A percentile compares a stretch with the other conserved stretches of the same genome.
phyloP scores from a whole-genome alignment of 495 filamentous ascomycete species.

The Cladorrhinum samala region DNA sequence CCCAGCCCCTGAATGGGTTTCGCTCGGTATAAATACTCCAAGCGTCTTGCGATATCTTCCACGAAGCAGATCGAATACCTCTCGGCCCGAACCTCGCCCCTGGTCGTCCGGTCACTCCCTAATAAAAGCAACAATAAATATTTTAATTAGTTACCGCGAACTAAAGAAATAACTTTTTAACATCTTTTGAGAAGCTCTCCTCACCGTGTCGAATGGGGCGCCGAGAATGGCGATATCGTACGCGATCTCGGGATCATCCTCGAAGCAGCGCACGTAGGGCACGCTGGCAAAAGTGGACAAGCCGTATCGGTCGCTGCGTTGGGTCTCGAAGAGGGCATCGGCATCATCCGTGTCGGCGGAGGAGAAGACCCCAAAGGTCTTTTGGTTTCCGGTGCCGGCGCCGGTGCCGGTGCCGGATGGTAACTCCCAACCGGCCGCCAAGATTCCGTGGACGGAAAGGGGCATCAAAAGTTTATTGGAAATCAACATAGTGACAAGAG shows the following conservation, averaged over 20 bases:
- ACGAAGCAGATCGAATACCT: conserved; percentile 52
- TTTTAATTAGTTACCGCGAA: not conserved
- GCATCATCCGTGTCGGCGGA: not conserved
- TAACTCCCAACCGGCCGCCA: too few relatives aligned
- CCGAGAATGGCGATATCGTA: conserved; percentile 83
- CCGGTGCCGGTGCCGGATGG: not conserved
- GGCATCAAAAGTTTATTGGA: not conserved
- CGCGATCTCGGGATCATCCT: conserved; percentile 48
- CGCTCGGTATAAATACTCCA: not conserved
- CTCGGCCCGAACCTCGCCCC: conserved; percentile 79
- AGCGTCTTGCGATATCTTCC: not conserved
- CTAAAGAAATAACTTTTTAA: not conserved
- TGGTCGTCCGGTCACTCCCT: conserved; percentile 40
- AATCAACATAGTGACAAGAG: too few relatives aligned
- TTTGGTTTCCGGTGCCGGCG: not conserved
- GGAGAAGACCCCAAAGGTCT: not conserved
- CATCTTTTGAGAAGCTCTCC: not conserved
- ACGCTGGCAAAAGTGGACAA: conserved; percentile 74
- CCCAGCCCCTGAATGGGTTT: conserved; percentile 8
- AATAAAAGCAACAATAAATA: not conserved
- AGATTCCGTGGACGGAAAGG: not conserved
- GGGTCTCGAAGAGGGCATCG: not conserved
- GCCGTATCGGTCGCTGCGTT: conserved; percentile 29
- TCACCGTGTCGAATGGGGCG: conserved; percentile 46
- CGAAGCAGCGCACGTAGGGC: conserved; percentile 73